A percentile compares a stretch with the other conserved stretches of the same genome.
phyloP scores from a whole-genome alignment of 164 flowering plant species.

The Dillenia turbinata region DNA sequence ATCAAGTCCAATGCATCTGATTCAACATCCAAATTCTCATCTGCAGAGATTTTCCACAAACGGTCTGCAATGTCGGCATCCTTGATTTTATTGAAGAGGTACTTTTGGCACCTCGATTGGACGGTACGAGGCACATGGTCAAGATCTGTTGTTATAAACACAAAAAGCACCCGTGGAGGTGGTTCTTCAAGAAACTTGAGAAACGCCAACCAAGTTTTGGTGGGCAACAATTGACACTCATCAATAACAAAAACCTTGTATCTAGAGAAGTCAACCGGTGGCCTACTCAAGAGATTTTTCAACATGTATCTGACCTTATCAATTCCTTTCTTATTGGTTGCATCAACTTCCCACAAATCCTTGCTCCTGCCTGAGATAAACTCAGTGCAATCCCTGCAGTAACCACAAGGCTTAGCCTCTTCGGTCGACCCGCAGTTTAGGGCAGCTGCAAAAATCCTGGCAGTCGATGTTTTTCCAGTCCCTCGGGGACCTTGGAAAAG shows the following conservation, averaged over 20 bases:
- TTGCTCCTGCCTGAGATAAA: slow-evolving; percentile 55
- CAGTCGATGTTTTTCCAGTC: slow-evolving; percentile 88
- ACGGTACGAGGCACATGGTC: slow-evolving; percentile 81
- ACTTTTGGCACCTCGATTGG: slow-evolving; percentile 83
- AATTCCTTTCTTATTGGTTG: slow-evolving; percentile 59
- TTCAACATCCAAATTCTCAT: slow-evolving; percentile 81
- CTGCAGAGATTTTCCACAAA: slow-evolving; percentile 55
- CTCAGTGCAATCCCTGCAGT: slow-evolving; percentile 71
- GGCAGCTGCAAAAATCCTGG: slow-evolving; percentile 81
- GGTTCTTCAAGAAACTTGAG: slow-evolving; percentile 82
- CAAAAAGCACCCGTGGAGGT: slow-evolving; percentile 59
- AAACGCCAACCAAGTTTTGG: slow-evolving; percentile 77
- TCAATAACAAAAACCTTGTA: slow-evolving; percentile 75
- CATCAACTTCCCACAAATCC: slow-evolving; percentile 66
- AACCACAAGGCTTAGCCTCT: slow-evolving; percentile 79
- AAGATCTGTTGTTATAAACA: slow-evolving; percentile 76
- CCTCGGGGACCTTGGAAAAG: slow-evolving; percentile 99
- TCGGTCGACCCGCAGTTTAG: slow-evolving; percentile 72
- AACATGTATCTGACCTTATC: slow-evolving; percentile 46
- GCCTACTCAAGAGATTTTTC: slow-evolving; percentile 32
- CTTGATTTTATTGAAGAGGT: slow-evolving; percentile 78
- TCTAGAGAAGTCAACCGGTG: slow-evolving; percentile 29
- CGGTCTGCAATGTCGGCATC: slow-evolving; percentile 65
- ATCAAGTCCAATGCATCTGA: slow-evolving; percentile 81
- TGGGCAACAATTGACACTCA: slow-evolving; percentile 85